These are phyloP conservation scores for Tubosaeta brunneosetosa DNA, from an alignment of 768 basidiomycete genomes.

Conservation along the genomic window DNA sequence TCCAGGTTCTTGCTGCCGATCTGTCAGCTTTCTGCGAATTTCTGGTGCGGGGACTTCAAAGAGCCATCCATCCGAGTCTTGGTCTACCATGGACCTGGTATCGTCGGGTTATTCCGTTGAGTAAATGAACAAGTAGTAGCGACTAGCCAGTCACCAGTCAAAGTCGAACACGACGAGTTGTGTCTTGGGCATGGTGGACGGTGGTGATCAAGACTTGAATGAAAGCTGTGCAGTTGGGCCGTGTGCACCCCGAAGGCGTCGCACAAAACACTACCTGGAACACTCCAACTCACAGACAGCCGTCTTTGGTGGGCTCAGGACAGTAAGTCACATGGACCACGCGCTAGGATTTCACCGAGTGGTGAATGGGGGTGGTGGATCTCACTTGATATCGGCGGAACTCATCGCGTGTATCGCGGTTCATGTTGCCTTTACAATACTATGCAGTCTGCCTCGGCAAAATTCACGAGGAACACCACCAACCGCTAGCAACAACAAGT, in stretches of 20 bases:
- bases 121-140: background rate
- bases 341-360: too few species aligned
- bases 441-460: too few species aligned
- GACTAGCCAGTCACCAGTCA: slow-evolving; percentile 85
- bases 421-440: too few species aligned
- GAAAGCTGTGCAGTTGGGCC: slow-evolving; percentile 6
- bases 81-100: slow-evolving; percentile 82
- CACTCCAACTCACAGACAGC: slow-evolving; percentile 67
- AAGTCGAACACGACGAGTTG: slow-evolving; percentile 95
- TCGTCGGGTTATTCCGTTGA: background rate
- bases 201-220: background rate
- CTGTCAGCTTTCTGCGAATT: slow-evolving; percentile 69
- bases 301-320: slow-evolving; percentile 80
- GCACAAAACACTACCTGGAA: slow-evolving; percentile 78
- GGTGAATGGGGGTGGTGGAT: too few species aligned
- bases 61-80: slow-evolving; percentile 94
- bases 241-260: slow-evolving; percentile 71
- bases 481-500: too few species aligned
- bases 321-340: too few species aligned
- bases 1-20: slow-evolving; percentile 47
- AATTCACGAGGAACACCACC: too few species aligned
- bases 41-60: slow-evolving; percentile 84
- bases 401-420: too few species aligned
- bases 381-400: too few species aligned
- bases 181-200: slow-evolving; percentile 29